Base-by-base conservation (phyloP, 2,329 filamentous ascomycete species). In the Talaromyces sp. region DNA sequence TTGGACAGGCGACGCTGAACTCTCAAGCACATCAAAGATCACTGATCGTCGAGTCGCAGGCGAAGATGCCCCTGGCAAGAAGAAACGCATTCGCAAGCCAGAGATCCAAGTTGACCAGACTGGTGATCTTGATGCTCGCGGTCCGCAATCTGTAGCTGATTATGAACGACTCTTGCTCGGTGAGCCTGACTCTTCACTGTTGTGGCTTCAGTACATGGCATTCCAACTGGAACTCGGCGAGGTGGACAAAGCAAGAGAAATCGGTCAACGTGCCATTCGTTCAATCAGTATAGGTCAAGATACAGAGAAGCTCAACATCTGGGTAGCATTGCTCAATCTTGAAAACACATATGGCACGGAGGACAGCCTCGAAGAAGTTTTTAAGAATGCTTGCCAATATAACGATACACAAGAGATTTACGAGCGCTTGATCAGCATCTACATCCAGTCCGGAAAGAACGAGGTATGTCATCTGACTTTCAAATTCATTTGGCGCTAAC, bases 171-270 rank as follows among this genome's bases (percentile, higher is more conserved):
- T 97, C 27, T 86, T 99, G 49, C 87, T 99, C 24, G 92, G 93
- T 64, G 91, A 96, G 75, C 93, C 95, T 2, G 93, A 98, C 79
- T 94, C 91, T n/a, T 96, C 94, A 0, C 84, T 90, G 67, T 85
- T 98, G 33, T 99, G 95, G 95, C 91, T 97, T 63, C 87, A 92
- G 69, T 99, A 99, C 81, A 98, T 99, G 92, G 93, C 93, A n/a
- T 96, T 96, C 85, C 92, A 98, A 79, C 89, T 97, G 77, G 90
- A 96, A 74, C 86, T 96, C 61, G 92, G 92, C 74, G 95, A 99
- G 79, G 84, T 96, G 22, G 87, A 89, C 67, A 95, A 93, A 78
- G 93, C 95, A 13, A 88, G 94, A 58, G 90, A 94, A 69, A 90
- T 97, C 66, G 93, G 92, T 1, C 91, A 97, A 79, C 90, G 95